A percentile compares a stretch with the other conserved stretches of the same genome.
Evolutionary conservation across 345 rosid genomes (phyloP).

Genomic region (Microthlaspi erraticum): DNA sequence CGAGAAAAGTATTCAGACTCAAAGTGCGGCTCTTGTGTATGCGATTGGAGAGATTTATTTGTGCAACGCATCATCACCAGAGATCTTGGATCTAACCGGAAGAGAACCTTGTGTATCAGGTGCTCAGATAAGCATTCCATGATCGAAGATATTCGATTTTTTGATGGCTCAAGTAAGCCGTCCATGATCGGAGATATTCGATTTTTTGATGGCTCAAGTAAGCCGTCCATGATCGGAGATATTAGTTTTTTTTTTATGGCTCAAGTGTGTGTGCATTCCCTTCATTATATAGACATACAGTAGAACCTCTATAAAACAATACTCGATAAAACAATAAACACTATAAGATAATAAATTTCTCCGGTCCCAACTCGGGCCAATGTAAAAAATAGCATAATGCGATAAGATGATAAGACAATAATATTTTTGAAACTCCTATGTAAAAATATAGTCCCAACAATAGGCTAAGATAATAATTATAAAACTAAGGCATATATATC

Average conservation of each 20-base stretch:
- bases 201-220: neutral
- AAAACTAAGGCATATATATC: no score
- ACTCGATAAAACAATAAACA: no score
- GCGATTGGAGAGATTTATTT: neutral
- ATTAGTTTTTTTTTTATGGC: neutral
- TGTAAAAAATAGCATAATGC: no score
- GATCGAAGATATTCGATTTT: neutral
- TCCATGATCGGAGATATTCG: constrained; percentile 3
- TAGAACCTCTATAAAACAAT: no score
- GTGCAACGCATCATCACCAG: constrained; percentile 12
- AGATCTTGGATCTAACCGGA: constrained; percentile 15
- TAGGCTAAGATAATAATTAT: no score
- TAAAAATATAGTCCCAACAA: no score
- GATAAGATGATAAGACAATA: no score
- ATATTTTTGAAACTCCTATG: no score
- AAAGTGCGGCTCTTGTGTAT: neutral
- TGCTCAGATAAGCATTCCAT: constrained; percentile 9
- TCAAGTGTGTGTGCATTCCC: no score
- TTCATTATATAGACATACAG: no score
- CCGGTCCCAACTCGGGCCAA: no score
- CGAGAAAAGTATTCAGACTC: neutral
- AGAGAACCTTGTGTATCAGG: constrained; percentile 18
- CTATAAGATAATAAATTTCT: no score
- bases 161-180: neutral
- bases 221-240: neutral